Conservation (phyloP, 129 eudicot genomes). For the Tagetes erecta region DNA sequence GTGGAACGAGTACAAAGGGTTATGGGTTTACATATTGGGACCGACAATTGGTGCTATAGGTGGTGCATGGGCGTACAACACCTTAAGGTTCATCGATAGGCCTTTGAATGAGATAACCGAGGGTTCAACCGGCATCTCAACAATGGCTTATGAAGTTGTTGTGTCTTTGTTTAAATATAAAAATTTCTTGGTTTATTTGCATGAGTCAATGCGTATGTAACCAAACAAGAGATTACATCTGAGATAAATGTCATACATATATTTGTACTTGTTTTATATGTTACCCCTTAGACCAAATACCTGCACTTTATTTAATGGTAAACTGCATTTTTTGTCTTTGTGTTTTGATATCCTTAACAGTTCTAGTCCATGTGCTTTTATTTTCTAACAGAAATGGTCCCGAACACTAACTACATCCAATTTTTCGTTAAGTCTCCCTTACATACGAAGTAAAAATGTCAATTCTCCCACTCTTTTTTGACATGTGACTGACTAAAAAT, state of each 20-base stretch:
- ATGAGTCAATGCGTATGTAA: constrained; percentile 11
- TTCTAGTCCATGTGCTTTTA: too few species aligned
- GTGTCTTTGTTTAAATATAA: neutral
- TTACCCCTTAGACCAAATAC: too few species aligned
- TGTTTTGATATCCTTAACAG: too few species aligned
- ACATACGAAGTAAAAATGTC: too few species aligned
- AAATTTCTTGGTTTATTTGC: neutral
- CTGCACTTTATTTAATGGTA: too few species aligned
- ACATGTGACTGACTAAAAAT: too few species aligned
- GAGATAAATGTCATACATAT: neutral
- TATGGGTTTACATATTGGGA: constrained; percentile 77
- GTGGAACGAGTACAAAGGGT: constrained; percentile 50
- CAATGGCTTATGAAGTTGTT: neutral
- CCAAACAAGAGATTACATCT: neutral
- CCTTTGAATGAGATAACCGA: constrained; percentile 70
- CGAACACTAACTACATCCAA: too few species aligned
- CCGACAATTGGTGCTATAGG: constrained; percentile 71
- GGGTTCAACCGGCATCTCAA: constrained; percentile 29
- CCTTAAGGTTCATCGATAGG: constrained; percentile 59
- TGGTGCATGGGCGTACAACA: constrained; percentile 83
- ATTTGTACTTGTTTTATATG: neutral
- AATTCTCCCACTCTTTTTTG: too few species aligned
- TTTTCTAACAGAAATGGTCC: too few species aligned
- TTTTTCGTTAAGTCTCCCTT: too few species aligned
- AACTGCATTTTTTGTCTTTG: too few species aligned